A percentile compares a stretch with the other conserved stretches of the same genome.
Evolutionary conservation across 345 rosid species (phyloP).

Genomic region (Linum tenue): DNA sequence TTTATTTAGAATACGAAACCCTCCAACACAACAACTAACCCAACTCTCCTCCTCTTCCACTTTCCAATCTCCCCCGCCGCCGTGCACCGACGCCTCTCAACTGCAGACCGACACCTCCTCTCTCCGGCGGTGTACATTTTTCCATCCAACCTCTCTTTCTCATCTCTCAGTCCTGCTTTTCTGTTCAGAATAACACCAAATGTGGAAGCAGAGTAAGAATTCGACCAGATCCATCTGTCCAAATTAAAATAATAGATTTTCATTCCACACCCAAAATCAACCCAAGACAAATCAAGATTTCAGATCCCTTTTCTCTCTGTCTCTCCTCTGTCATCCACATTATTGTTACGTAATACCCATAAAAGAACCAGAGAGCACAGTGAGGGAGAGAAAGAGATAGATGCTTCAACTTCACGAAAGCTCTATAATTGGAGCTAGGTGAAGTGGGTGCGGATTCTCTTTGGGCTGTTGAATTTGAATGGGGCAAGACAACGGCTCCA

Average conservation of each 20-base stretch:
- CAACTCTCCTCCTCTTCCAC: too few species aligned
- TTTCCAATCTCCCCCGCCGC: too few species aligned
- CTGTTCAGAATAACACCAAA: neutral
- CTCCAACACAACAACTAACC: too few species aligned
- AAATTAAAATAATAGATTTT: neutral
- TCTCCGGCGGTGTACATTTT: too few species aligned
- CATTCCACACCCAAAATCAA: neutral
- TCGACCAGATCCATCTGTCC: neutral
- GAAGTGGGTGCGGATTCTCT: neutral
- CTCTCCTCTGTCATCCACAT: neutral
- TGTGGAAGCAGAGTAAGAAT: neutral
- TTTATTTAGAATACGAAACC: too few species aligned
- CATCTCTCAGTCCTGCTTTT: neutral
- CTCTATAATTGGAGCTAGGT: neutral
- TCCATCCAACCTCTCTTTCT: neutral
- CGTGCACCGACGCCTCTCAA: too few species aligned
- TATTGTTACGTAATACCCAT: too few species aligned
- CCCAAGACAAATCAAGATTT: neutral
- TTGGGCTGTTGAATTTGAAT: constrained; percentile 11
- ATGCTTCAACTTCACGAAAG: neutral
- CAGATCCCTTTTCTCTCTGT: constrained; percentile 8
- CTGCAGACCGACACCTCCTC: too few species aligned
- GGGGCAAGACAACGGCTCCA: constrained; percentile 42
- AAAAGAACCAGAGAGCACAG: too few species aligned
- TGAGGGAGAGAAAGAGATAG: neutral